Evolutionary conservation across 352 stramenopile genomes (phyloP), one percentile per base, ranked within the genome.

Genomic region (Plasmopara viticola): DNA sequence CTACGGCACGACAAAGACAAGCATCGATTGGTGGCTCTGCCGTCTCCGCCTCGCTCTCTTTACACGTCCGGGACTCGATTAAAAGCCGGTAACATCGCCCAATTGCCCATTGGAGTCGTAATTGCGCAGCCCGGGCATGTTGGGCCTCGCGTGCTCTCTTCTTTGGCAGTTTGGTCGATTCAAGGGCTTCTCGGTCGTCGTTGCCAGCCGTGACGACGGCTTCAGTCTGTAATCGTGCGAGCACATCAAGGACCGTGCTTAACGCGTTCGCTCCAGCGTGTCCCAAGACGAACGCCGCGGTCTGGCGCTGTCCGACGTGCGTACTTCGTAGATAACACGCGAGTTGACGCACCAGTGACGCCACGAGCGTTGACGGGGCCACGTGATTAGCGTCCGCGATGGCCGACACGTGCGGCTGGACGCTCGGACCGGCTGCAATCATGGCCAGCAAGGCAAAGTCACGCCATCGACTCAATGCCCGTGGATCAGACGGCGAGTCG

Each of bases 371-470:
- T 9, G 60, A 62, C 10, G 60, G 51, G 9, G 56, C 47, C 20
- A 6, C 48, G 31, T 2, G 60, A 68, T 35, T 39, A 60, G 35
- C 45, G 57, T 29, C 61, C 55, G 2, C 55, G 64, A n/a, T 17
- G 58, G 50, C 56, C 9, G 60, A 61, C 34, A 45, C 37, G 35
- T 62, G 60, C 13, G 64, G 51, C 13, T 57, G 56, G 45, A 84
- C 38, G 5, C 70, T 68, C 1, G 62, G 58, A 55, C 72, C 77
- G 5, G 77, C 73, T 2, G 72, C 76, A 0, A 69, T 40, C 9
- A 75, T 84, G 12, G 74, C 64, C 2, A 92, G 41, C 29, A 90
- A 67, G 4, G 74, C 63, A 12, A 89, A 43, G 9, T 90, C 88
- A 5, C 81, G 56, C 81, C 81, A 92, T 20, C 79, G 76, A 9